Base-by-base conservation (phyloP, 176 grass and related monocot genomes). In the Raddia distichophylla region DNA sequence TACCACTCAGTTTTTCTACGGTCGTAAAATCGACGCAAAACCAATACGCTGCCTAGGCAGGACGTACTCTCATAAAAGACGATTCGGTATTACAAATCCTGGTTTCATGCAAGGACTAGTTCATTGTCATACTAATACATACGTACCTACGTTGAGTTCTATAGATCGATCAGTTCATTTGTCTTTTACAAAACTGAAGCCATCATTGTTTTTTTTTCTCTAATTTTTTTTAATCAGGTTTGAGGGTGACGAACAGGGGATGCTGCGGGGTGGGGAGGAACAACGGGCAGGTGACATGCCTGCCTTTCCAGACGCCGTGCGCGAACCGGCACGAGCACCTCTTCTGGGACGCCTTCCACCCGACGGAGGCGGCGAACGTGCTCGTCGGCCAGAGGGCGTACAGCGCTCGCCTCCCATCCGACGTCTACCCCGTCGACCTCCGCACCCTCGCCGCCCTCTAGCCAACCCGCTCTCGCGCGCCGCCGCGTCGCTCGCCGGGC, bases 281-380 rank as follows among this genome's bases (percentile, higher is more conserved):
- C 87, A 97, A 97, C 27, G 94, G 94, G n/a, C 91, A 97, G 80
- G 90, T 94, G 22, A 97, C 94, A 42, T 97, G 94, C 82, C 83
- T 97, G 22, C 94, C 92, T 7, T 97, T 90, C 73, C 94, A 94
- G 84, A 80, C 80, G 65, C 92, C 94, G 0, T 97, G 91, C 77
- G 10, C 75, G 2, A 92, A 97, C 73, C 51, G 94, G 27, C 56
- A 89, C 6, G 80, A 92, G 73, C 95, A 99, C 86, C 80, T 95
- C 77, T 99, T 95, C 84, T 99, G 93, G 89, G 96, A 99, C 75
- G 96, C 96, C 13, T 99, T 95, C 91, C 96, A 99, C 75, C 93
- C 96, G 0, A 88, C 96, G 1, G 96, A 95, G 79, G 96, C 91
- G 1, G 87, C 87, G 9, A 97, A 94, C 42, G 8, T 97, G 12